Evolutionary conservation across 805 yeast genomes (phyloP).

Genomic region (Tetrapisispora arboricola): DNA sequence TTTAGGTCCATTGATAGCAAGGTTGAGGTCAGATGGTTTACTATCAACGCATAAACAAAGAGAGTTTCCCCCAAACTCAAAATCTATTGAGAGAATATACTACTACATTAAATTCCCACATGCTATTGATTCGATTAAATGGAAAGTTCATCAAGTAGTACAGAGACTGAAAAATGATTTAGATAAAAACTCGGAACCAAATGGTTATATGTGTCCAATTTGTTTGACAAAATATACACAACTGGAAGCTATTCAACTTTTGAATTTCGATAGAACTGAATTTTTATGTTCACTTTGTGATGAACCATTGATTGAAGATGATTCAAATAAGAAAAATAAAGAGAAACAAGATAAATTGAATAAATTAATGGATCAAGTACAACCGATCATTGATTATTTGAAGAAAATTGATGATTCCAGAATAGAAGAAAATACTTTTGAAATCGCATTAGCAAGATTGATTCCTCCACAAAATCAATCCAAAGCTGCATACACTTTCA

Average conservation of each 20-base stretch:
- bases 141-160: constrained; percentile 89
- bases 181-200: constrained; percentile 78
- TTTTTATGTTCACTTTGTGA: constrained; percentile 83
- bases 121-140: constrained; percentile 90
- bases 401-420: constrained; percentile 72
- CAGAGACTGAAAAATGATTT: constrained; percentile 70
- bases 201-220: constrained; percentile 84
- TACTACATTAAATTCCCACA: constrained; percentile 84
- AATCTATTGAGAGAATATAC: constrained; percentile 67
- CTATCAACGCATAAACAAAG: constrained; percentile 62
- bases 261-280: constrained; percentile 69
- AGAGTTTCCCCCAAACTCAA: constrained; percentile 51
- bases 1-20: constrained; percentile 69
- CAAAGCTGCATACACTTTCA: constrained; percentile 57
- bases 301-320: constrained; percentile 72
- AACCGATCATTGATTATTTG: constrained; percentile 74
- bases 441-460: constrained; percentile 67
- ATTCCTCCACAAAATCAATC: constrained; percentile 74
- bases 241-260: constrained; percentile 73
- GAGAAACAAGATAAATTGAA: constrained; percentile 75
- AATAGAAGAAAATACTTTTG: constrained; percentile 84
- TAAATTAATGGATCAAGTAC: constrained; percentile 76
- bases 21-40: constrained; percentile 74
- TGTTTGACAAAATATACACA: constrained; percentile 77
- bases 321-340: constrained; percentile 70